A percentile compares a stretch with the other conserved stretches of the same genome.
Evolutionary conservation across 2,329 filamentous ascomycete genomes (phyloP).

Genomic region (Cladobotryum mycophilum): DNA sequence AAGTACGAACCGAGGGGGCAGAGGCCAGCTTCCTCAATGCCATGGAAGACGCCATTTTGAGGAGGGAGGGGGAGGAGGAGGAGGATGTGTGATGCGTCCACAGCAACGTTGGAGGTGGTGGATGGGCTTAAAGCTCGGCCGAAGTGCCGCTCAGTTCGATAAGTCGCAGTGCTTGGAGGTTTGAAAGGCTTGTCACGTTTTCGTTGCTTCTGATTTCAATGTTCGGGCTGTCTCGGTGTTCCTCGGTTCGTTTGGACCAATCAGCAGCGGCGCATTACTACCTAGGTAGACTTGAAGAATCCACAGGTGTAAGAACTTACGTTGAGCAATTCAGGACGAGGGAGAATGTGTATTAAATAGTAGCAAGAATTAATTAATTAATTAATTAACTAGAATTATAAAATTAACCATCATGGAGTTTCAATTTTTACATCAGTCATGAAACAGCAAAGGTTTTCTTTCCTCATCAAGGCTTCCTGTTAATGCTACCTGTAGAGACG

Average conservation of each 20-base stretch:
- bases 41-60: slow-evolving; percentile 56
- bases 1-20: slow-evolving; percentile 47
- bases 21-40: slow-evolving; percentile 55
- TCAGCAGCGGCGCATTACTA: slow-evolving; percentile 8
- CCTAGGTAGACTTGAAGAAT: neutral
- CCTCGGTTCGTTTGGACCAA: slow-evolving; percentile 13
- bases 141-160: slow-evolving; percentile 5
- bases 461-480: too few species aligned
- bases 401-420: too few species aligned
- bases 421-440: too few species aligned
- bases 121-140: slow-evolving; percentile 9
- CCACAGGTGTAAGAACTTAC: neutral
- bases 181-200: slow-evolving; percentile 12
- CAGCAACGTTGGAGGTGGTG: slow-evolving; percentile 28
- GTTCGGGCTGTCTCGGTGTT: slow-evolving; percentile 9
- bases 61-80: too few species aligned
- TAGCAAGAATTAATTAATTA: too few species aligned
- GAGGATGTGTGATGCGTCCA: slow-evolving; percentile 18
- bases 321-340: too few species aligned
- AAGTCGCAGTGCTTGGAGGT: slow-evolving; percentile 8
- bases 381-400: too few species aligned
- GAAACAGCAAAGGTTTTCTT: too few species aligned
- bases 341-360: too few species aligned
- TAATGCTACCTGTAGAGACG: too few species aligned
- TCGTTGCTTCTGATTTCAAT: slow-evolving; percentile 6